Conservation (phyloP, 345 rosid genomes). For the Hirschfeldia incana region DNA sequence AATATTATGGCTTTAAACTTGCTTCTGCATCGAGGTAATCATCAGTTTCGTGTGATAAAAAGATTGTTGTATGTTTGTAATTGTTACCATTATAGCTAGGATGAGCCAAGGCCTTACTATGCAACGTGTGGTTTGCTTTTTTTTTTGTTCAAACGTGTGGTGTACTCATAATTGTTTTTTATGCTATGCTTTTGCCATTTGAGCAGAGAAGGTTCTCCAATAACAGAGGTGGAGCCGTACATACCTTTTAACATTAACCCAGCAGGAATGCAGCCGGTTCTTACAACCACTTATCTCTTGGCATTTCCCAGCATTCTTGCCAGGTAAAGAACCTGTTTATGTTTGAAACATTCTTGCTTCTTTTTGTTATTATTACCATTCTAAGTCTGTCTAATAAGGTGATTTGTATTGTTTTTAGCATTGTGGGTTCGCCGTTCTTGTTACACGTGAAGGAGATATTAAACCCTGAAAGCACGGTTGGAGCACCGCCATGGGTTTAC, state of each 20-base stretch:
- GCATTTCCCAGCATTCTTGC: slow-evolving; percentile 93
- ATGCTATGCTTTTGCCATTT: slow-evolving; percentile 27
- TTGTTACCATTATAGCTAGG: not conserved
- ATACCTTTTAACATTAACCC: slow-evolving; percentile 95
- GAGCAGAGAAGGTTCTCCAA: slow-evolving; percentile 81
- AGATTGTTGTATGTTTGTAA: not conserved
- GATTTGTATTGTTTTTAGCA: slow-evolving; percentile 45
- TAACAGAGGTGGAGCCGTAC: slow-evolving; percentile 93
- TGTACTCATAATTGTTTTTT: slow-evolving; percentile 17
- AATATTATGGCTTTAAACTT: slow-evolving; percentile 90
- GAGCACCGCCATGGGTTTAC: slow-evolving; percentile 93
- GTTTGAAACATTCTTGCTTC: slow-evolving; percentile 6
- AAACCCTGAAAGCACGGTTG: slow-evolving; percentile 80
- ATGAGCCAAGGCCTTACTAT: not conserved
- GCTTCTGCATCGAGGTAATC: slow-evolving; percentile 83
- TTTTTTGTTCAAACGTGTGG: not conserved
- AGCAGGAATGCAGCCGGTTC: slow-evolving; percentile 97
- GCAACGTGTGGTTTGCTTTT: not conserved
- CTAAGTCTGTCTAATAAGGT: slow-evolving; percentile 37
- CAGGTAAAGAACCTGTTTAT: slow-evolving; percentile 48
- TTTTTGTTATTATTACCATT: not conserved
- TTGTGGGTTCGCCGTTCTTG: slow-evolving; percentile 79
- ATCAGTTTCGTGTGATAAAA: slow-evolving; percentile 1
- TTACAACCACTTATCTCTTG: slow-evolving; percentile 82
- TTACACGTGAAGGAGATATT: slow-evolving; percentile 73